phyloP scores from a whole-genome alignment of 2,329 filamentous ascomycete species.

The Beauveria caledonica region DNA sequence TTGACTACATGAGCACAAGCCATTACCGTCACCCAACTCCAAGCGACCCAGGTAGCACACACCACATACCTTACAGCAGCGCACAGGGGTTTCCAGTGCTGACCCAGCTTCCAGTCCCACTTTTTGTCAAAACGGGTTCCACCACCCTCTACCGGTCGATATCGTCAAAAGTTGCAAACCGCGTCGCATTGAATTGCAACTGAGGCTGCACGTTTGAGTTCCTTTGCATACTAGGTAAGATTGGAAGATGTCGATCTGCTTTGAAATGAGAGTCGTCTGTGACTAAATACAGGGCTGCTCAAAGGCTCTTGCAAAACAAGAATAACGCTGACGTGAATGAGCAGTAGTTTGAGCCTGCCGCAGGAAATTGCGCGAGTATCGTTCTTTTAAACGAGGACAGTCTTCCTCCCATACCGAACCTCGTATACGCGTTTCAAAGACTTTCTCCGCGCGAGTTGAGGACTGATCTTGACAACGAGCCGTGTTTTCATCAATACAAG shows the following conservation, averaged over 20 bases:
- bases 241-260: too few species aligned
- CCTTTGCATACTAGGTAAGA: background rate
- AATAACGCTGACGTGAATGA: background rate
- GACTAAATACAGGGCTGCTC: background rate
- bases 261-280: too few species aligned
- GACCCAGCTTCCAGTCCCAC: slow-evolving; percentile 4
- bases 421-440: background rate
- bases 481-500: background rate
- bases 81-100: slow-evolving; percentile 10
- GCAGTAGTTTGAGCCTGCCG: background rate
- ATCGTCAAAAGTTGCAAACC: background rate
- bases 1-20: background rate
- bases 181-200: background rate
- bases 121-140: slow-evolving; percentile 1
- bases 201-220: background rate
- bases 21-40: background rate
- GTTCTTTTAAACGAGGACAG: background rate
- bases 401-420: background rate
- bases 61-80: background rate
- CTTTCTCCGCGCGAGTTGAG: background rate
- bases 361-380: background rate
- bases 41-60: slow-evolving; percentile 2
- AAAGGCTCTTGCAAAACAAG: background rate
- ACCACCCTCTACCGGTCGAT: background rate
- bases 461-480: background rate